phyloP scores from a whole-genome alignment of 345 rosid species.

The Bruguiera sexangula region DNA sequence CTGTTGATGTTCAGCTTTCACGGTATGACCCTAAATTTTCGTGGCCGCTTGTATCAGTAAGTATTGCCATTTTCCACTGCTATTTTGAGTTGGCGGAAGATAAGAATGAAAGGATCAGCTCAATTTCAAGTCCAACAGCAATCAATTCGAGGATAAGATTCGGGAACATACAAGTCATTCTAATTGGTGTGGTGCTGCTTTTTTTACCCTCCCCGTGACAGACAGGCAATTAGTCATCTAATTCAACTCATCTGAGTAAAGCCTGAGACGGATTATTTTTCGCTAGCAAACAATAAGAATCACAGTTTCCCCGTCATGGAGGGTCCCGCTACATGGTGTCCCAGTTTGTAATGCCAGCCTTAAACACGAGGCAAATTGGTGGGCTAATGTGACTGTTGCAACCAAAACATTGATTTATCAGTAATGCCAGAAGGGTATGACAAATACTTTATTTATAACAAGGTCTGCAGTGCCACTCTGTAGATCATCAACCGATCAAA shows the following conservation, averaged over 20 bases:
- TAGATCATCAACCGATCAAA: not conserved
- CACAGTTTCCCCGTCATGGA: not conserved
- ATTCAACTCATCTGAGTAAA: too few relatives aligned
- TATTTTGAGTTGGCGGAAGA: constrained; percentile 15
- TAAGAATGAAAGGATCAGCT: constrained; percentile 17
- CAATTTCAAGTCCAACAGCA: constrained; percentile 14
- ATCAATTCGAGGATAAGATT: constrained; percentile 4
- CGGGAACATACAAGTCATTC: not conserved
- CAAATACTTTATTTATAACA: too few relatives aligned
- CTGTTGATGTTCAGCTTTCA: not conserved
- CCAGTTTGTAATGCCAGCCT: constrained; percentile 2
- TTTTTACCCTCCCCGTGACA: too few relatives aligned
- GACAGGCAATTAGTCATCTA: too few relatives aligned
- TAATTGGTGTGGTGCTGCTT: constrained; percentile 5
- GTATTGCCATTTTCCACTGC: not conserved
- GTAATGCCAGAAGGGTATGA: not conserved
- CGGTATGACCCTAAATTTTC: not conserved
- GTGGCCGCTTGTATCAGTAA: not conserved
- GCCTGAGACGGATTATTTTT: too few relatives aligned
- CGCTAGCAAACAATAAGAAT: not conserved
- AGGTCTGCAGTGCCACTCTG: not conserved
- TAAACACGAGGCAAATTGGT: not conserved
- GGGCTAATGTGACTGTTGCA: not conserved
- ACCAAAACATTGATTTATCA: not conserved
- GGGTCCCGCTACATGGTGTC: constrained; percentile 24